Conservation (phyloP, 1,284 basidiomycete genomes). For the Tylopilus sp. region DNA sequence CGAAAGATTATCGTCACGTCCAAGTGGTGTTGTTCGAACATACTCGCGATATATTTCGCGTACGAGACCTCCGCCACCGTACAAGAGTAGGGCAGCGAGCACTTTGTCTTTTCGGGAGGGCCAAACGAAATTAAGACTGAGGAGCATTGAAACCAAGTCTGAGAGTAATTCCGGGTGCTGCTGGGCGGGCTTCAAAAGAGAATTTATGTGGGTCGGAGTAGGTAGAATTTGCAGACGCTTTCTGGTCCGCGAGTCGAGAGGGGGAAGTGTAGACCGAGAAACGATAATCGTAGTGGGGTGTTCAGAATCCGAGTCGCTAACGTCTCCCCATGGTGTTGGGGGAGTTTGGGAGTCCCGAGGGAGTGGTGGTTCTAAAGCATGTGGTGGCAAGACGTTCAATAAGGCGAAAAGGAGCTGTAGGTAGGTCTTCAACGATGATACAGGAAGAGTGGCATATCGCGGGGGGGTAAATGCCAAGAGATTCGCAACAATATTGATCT, state of each 20-base stretch:
- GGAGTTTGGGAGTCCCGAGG: slow-evolving; percentile 20
- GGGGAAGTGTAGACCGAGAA: slow-evolving; percentile 35
- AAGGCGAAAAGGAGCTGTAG: slow-evolving; percentile 50
- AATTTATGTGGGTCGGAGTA: slow-evolving; percentile 46
- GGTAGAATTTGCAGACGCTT: slow-evolving; percentile 53
- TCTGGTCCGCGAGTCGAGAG: slow-evolving; percentile 52
- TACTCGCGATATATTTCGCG: slow-evolving; percentile 72
- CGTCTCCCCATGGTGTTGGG: slow-evolving; percentile 29
- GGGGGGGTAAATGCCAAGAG: slow-evolving; percentile 57
- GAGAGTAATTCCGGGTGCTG: slow-evolving; percentile 38
- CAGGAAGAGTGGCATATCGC: slow-evolving; percentile 46
- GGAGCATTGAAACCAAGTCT: slow-evolving; percentile 48
- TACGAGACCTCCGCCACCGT: slow-evolving; percentile 57
- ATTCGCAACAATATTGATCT: slow-evolving; percentile 62
- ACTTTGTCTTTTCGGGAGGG: slow-evolving; percentile 54
- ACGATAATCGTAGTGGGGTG: slow-evolving; percentile 36
- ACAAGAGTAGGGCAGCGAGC: slow-evolving; percentile 47
- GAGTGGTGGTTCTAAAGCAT: slow-evolving; percentile 47
- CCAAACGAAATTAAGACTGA: slow-evolving; percentile 55
- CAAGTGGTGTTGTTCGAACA: slow-evolving; percentile 57
- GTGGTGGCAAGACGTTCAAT: slow-evolving; percentile 51
- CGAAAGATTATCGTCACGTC: slow-evolving; percentile 45
- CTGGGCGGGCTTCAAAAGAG: slow-evolving; percentile 43
- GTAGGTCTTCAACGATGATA: slow-evolving; percentile 49
- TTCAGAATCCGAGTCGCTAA: slow-evolving; percentile 34